Evolutionary conservation across 176 grass and related monocot species (phyloP).

Genomic region (Phoenix roebelenii): DNA sequence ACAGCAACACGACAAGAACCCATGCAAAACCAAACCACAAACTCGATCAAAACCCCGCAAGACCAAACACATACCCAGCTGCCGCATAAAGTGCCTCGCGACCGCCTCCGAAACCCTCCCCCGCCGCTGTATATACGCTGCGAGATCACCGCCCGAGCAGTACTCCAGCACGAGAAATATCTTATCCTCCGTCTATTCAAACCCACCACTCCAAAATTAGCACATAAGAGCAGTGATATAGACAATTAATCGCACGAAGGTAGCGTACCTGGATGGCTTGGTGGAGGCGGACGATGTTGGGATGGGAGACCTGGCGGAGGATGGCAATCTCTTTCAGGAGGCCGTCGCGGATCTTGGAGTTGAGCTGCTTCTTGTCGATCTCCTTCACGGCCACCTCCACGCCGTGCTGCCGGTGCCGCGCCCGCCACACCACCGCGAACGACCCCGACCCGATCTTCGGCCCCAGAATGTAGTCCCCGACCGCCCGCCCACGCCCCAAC

Average conservation of each 20-base stretch:
- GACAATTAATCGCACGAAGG: too few relatives aligned
- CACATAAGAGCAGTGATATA: too few relatives aligned
- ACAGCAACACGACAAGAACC: not conserved
- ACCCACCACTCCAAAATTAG: not conserved
- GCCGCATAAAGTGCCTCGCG: constrained; percentile 39
- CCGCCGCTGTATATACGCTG: constrained; percentile 20
- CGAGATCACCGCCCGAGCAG: constrained; percentile 58
- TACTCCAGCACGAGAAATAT: constrained; percentile 55
- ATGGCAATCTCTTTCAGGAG: constrained; percentile 53
- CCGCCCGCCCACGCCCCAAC: not conserved
- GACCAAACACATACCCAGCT: constrained; percentile 30
- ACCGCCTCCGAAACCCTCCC: constrained; percentile 33
- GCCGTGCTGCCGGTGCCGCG: constrained; percentile 31
- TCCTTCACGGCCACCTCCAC: constrained; percentile 55
- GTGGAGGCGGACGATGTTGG: constrained; percentile 58
- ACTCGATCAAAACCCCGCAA: not conserved
- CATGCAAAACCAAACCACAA: not conserved
- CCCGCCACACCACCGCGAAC: constrained; percentile 49
- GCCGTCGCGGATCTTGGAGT: constrained; percentile 30
- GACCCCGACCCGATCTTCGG: constrained; percentile 39
- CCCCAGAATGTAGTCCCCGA: constrained; percentile 47
- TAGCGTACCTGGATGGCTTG: constrained; percentile 40
- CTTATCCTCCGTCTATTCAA: constrained; percentile 30
- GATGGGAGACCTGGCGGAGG: constrained; percentile 41
- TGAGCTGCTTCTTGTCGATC: constrained; percentile 38